Conservation (phyloP, 352 stramenopile species). For the Phytopythium boreale region DNA sequence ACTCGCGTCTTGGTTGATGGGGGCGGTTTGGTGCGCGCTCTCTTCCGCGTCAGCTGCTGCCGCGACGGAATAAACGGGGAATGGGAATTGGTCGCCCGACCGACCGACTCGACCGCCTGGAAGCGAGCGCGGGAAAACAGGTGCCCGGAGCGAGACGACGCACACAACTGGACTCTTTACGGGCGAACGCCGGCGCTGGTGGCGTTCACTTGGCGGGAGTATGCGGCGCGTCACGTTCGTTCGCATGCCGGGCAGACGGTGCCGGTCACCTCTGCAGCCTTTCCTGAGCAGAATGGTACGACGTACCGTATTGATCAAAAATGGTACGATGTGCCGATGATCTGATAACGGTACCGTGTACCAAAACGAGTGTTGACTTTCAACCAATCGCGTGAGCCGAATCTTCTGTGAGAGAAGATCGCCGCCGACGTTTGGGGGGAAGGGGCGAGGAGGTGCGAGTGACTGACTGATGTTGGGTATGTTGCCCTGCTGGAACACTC, state of each 20-base stretch:
- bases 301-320: neutral
- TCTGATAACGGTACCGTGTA: neutral
- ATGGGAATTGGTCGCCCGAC: no score
- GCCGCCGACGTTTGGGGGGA: constrained; percentile 2
- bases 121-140: neutral
- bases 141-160: neutral
- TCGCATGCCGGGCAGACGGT: neutral
- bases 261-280: neutral
- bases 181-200: no score
- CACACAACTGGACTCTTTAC: neutral
- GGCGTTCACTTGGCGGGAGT: neutral
- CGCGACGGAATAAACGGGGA: neutral
- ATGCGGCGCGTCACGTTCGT: neutral
- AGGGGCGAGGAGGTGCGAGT: neutral
- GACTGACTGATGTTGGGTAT: neutral
- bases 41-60: neutral
- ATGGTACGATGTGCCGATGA: neutral
- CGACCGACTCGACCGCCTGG: no score
- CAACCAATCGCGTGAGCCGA: neutral
- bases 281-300: neutral
- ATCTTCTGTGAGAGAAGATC: neutral
- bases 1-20: no score
- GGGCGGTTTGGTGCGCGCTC: no score
- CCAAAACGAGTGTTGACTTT: neutral
- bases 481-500: neutral